Percentiles rank a stretch among this genome's conserved stretches.
These are phyloP conservation scores for Ligustrum vulgare DNA, from an alignment of 257 asterid genomes.

Conservation along the genomic window DNA sequence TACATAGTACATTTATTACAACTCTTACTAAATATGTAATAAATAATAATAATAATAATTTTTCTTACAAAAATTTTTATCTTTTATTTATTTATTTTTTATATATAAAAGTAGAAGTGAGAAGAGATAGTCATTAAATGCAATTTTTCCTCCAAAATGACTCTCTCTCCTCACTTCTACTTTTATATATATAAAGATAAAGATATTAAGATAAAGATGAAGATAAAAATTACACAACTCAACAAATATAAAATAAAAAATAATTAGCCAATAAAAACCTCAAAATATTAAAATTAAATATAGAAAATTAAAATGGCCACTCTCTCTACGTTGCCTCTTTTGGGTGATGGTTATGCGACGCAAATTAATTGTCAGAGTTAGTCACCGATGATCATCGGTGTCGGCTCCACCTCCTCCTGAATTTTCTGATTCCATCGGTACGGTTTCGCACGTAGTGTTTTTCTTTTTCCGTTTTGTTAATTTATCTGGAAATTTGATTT, in stretches of 20 bases:
- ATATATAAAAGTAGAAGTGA: too few relatives aligned
- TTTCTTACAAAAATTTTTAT: too few relatives aligned
- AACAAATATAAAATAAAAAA: conserved; percentile 23
- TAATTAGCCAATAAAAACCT: not conserved
- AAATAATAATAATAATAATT: too few relatives aligned
- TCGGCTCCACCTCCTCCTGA: conserved; percentile 31
- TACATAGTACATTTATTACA: too few relatives aligned
- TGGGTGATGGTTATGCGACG: conserved; percentile 39
- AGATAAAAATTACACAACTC: too few relatives aligned
- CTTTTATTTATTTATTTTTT: too few relatives aligned
- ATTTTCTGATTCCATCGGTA: conserved; percentile 37
- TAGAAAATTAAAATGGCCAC: not conserved
- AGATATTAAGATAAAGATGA: too few relatives aligned
- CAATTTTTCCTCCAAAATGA: too few relatives aligned
- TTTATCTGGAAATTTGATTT: not conserved
- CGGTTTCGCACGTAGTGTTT: not conserved
- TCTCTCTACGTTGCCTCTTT: conserved; percentile 24
- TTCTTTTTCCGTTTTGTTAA: not conserved
- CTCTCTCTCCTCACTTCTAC: too few relatives aligned
- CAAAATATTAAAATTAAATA: conserved; percentile 6
- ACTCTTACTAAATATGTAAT: too few relatives aligned
- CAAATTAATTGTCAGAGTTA: conserved; percentile 36
- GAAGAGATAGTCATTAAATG: too few relatives aligned
- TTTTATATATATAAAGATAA: too few relatives aligned
- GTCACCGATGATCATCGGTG: conserved; percentile 65